phyloP scores from a whole-genome alignment of 805 yeast species.

The Wickerhamiella cacticola region DNA sequence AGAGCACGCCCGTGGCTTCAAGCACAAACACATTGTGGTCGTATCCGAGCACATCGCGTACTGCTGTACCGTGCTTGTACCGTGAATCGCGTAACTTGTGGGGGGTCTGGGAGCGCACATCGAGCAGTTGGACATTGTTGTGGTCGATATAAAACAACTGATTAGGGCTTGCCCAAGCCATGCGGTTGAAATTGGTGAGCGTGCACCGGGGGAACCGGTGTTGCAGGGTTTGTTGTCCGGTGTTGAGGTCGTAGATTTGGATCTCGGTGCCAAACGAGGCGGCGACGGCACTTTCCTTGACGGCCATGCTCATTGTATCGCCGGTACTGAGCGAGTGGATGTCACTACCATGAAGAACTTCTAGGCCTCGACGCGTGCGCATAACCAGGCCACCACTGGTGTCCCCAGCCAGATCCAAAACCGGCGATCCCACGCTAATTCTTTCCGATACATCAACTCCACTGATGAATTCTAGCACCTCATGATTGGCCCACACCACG shows the following conservation, averaged over 20 bases:
- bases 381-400: too few relatives aligned
- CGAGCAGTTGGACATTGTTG: neutral
- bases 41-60: neutral
- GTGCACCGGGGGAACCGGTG: neutral
- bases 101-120: neutral
- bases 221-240: slow-evolving; percentile 15
- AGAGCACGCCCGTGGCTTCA: slow-evolving; percentile 53
- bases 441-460: neutral
- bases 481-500: slow-evolving; percentile 17
- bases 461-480: slow-evolving; percentile 2
- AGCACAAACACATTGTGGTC: slow-evolving; percentile 39
- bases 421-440: slow-evolving; percentile 15
- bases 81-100: neutral
- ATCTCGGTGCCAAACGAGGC: neutral
- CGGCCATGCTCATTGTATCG: slow-evolving; percentile 16
- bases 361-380: slow-evolving; percentile 13
- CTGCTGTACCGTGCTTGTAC: neutral
- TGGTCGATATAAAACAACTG: neutral
- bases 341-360: neutral
- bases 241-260: slow-evolving; percentile 10
- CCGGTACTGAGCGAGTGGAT: too few relatives aligned
- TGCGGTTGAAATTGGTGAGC: neutral
- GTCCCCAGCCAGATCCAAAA: too few relatives aligned
- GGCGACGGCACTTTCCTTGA: neutral
- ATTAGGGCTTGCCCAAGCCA: neutral